Evolutionary conservation across 2,329 filamentous ascomycete genomes (phyloP), one percentile per base, ranked within the genome.

Genomic region (Talaromyces sp.): DNA sequence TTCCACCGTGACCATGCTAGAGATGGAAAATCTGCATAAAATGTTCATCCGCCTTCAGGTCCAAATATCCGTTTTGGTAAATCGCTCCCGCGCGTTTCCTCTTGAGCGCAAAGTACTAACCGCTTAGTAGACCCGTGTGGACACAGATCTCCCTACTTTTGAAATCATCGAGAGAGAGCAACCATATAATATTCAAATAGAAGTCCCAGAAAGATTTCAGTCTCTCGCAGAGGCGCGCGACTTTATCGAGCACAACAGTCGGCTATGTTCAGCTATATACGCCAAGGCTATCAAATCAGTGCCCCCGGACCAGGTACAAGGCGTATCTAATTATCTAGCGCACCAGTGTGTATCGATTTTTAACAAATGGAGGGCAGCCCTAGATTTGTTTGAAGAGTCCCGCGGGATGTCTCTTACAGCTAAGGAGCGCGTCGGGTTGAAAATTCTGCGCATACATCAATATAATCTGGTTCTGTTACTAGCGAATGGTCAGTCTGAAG

Each of bases 1-100:
- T 3, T 65, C 21, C 58, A 62, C 31, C 17, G 59, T 26, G 53
- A 54, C 51, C 48, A 63, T 2, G 32, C 65, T 12, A 64, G 65
- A 17, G 54, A 57, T 60, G 54, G 58, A 56, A 26, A 56, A 24
- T 24, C 26, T 56, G 9, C 54, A 54, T 26, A 60, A 53, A 6
- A 60, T 60, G 21, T 53, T 57, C 4, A 9, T 52, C 11, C 58
- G 58, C 14, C 54, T 60, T 26, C 54, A 60, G 26, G 32, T 32
- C 8, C 58, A 60, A 31, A 19, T 54, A 41, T 46, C 41, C 21
- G 43, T 54, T n/a, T 56, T 60, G 11, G 58, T 60, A 27, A 46
- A 54, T 52, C 4, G 26, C 10, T 11, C 24, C 17, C 10, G 11
- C 9, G 2, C 2, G 24, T 5, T 35, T 17, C 0, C 48, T 29